These are phyloP conservation scores for Canavalia gladiata DNA, from an alignment of 306 rosid species.

Conservation along the genomic window DNA sequence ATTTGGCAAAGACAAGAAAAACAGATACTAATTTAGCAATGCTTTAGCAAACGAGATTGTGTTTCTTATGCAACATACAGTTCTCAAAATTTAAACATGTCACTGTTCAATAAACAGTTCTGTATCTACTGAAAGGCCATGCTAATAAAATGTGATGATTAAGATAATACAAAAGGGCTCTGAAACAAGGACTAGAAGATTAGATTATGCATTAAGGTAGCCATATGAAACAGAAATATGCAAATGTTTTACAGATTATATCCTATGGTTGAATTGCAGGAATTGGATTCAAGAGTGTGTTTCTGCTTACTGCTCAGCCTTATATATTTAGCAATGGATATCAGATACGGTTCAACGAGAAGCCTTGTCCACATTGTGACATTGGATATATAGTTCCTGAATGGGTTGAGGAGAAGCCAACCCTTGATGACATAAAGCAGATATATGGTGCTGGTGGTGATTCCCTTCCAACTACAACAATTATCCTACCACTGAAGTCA, in stretches of 20 bases:
- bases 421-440: slow-evolving; percentile 53
- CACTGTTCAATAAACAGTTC: neutral
- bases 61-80: slow-evolving; percentile 5
- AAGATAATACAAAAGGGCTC: neutral
- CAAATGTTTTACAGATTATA: slow-evolving; percentile 28
- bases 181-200: neutral
- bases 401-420: slow-evolving; percentile 80
- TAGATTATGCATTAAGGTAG: slow-evolving; percentile 2
- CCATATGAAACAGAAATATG: neutral
- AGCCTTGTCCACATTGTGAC: slow-evolving; percentile 73
- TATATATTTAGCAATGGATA: slow-evolving; percentile 86
- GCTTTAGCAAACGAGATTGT: neutral
- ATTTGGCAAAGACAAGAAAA: neutral
- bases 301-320: slow-evolving; percentile 72
- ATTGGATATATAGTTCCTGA: slow-evolving; percentile 89
- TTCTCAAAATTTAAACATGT: slow-evolving; percentile 14
- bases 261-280: slow-evolving; percentile 60
- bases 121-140: neutral
- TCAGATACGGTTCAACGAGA: slow-evolving; percentile 74
- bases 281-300: slow-evolving; percentile 94
- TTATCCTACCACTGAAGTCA: slow-evolving; percentile 72
- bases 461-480: slow-evolving; percentile 66
- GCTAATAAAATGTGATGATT: neutral
- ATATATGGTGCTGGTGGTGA: slow-evolving; percentile 56
- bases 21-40: neutral